These are phyloP conservation scores for Colletotrichum liaoningense DNA, from an alignment of 2,329 filamentous ascomycete genomes.

Conservation along the genomic window DNA sequence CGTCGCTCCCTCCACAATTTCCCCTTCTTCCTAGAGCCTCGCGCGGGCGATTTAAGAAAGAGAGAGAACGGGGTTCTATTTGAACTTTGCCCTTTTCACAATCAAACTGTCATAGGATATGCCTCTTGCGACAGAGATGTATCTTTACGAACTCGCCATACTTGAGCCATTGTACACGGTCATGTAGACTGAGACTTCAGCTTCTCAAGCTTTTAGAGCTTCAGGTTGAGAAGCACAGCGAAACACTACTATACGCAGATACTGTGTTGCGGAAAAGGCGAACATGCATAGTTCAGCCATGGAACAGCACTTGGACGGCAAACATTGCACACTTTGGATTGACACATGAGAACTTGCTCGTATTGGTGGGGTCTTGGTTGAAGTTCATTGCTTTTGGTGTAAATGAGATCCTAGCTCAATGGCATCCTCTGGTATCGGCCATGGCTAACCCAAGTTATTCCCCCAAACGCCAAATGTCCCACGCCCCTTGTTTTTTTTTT, in stretches of 20 bases:
- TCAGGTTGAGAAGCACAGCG: not conserved
- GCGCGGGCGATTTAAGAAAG: too few relatives aligned
- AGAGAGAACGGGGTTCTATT: too few relatives aligned
- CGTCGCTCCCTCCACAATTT: not conserved
- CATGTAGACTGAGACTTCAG: not conserved
- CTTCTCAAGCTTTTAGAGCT: not conserved
- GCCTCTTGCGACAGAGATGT: too few relatives aligned
- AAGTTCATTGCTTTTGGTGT: constrained; percentile 48
- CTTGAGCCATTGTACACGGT: not conserved
- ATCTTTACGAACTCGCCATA: not conserved
- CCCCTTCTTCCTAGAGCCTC: not conserved
- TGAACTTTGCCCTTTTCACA: too few relatives aligned
- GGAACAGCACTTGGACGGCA: not conserved
- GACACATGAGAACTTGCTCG: constrained; percentile 26
- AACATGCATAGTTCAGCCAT: not conserved
- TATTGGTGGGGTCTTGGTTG: constrained; percentile 34
- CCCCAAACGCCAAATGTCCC: constrained; percentile 51
- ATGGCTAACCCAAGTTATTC: constrained; percentile 46
- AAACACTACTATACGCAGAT: too few relatives aligned
- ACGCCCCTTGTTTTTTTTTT: constrained; percentile 40
- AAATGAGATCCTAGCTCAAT: constrained; percentile 46
- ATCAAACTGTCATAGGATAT: too few relatives aligned
- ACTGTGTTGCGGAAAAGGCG: too few relatives aligned
- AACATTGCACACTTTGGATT: not conserved
- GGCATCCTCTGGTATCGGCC: constrained; percentile 48